These are phyloP conservation scores for Halophytophthora polymorphica DNA, from an alignment of 352 stramenopile species.

Conservation along the genomic window DNA sequence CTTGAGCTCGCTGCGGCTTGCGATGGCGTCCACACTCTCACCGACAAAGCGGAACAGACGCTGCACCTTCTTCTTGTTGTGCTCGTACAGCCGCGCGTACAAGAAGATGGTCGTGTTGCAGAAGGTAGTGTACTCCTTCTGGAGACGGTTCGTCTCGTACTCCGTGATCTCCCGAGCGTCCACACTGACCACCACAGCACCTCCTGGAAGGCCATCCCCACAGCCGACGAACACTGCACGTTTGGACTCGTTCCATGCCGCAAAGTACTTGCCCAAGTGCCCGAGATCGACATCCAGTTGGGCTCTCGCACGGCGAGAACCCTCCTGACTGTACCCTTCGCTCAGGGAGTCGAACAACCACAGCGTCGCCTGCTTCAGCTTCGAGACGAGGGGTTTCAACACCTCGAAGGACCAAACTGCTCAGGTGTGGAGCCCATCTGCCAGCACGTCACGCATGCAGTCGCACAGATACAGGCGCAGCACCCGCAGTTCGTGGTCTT, in stretches of 20 bases:
- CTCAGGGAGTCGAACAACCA: slow-evolving; percentile 7
- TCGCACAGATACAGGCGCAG: slow-evolving; percentile 8
- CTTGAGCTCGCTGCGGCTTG: slow-evolving; percentile 2
- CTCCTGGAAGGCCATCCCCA: not conserved
- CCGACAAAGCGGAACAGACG: slow-evolving; percentile 1
- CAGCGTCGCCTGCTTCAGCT: slow-evolving; percentile 3
- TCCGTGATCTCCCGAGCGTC: slow-evolving; percentile 1
- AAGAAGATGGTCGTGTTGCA: not conserved
- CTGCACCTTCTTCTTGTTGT: not conserved
- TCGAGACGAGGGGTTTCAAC: slow-evolving; percentile 4
- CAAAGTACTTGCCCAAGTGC: slow-evolving; percentile 9
- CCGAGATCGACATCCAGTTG: slow-evolving; percentile 2
- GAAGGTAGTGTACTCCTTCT: slow-evolving; percentile 2
- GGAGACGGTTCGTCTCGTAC: slow-evolving; percentile 4
- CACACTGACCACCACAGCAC: not conserved
- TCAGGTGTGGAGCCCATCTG: not conserved
- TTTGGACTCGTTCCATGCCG: slow-evolving; percentile 10
- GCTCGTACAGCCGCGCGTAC: slow-evolving; percentile 1
- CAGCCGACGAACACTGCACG: slow-evolving; percentile 2
- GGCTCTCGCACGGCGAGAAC: not conserved
- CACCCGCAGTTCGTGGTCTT: slow-evolving; percentile 2
- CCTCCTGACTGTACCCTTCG: not conserved
- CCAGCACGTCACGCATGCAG: slow-evolving; percentile 3
- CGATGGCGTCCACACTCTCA: slow-evolving; percentile 2
- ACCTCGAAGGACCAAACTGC: slow-evolving; percentile 6